Base-by-base conservation (phyloP, 306 rosid species). In the Fragaria ananassa region DNA sequence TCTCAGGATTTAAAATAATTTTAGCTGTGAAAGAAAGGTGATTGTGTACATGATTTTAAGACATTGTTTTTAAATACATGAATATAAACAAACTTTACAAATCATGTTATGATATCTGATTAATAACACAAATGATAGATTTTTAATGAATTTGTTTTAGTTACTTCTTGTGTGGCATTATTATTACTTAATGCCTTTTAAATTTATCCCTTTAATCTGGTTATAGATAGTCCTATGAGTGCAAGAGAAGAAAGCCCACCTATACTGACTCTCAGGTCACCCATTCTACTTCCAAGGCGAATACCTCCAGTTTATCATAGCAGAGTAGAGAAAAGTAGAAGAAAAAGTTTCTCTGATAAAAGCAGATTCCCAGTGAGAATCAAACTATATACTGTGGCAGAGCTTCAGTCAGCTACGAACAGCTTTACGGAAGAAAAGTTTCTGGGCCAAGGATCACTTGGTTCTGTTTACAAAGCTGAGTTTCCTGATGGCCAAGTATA, bases 381-480 rank as follows among this genome's bases (percentile, higher is more conserved):
- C n/a, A 92, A 89, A 77, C 78, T 81, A 74, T 91, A 85, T 79
- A 83, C 93, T 10, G 76, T 96, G 68, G 89, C 88, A 29, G 98
- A 92, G 83, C 80, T 96, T 85, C 93, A 91, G 86, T 86, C 85
- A 61, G 91, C 85, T 39, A 91, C 99, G 50, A 89, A 91, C 89
- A 87, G 86, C 85, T 92, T 92, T 77, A 78, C 78, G 19, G 88
- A 85, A 86, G 84, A 84, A 44, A 89, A 86, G 47, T 87, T 91
- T 83, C 82, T 96, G 10, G 99, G 98, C 18, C 93, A 89, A 71
- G 99, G 99, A 66, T 88, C 96, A 72, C 93, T 96, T 63, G 99
- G 99, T 74, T 83, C 93, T 15, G 93, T 92, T 81, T 96, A 88
- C 84, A 96, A 84, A 81, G 98, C 97, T 34, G 87, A 85, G 81